Evolutionary conservation across 208 protist species (phyloP), one percentile per base, ranked within the genome.

Genomic region (Lotmaria passim): DNA sequence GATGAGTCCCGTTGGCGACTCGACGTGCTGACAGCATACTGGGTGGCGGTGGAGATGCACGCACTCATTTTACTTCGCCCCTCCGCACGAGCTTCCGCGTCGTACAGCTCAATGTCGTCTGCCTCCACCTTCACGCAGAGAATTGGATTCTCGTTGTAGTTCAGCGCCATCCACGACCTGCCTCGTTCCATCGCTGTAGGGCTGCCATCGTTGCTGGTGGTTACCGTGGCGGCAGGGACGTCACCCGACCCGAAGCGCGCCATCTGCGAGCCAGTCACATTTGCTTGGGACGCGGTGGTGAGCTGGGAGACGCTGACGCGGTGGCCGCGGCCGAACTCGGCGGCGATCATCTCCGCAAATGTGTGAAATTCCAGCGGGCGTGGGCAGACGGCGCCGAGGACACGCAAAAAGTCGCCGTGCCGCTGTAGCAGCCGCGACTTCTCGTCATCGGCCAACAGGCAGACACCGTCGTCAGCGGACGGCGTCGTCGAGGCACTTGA

Each of bases 361-460:
- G 60, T 75, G 51, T 41, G 44, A 12, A n/a, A 30, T 21, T 75
- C 51, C 30, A 75, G 48, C 23, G 58, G 60, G 1, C 69, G 59
- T 0, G 69, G 36, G 52, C 60, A 75, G 41, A 75, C 69, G 3
- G 51, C 28, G 11, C 44, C 47, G 51, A 75, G 68, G 5, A 68
- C 51, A 43, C 28, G 23, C 15, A 75, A 24, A 21, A 75, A 47
- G 1, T 34, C 48, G 15, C 56, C 17, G n/a, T 75, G 69, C 7
- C 50, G 46, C 14, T 21, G 34, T 39, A 75, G 52, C 31, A 75
- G 60, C 7, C 48, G 28, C 7, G 43, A 30, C 36, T 68, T 75
- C 17, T 69, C 58, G 12, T 60, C 48, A 0, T 57, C 21, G 0
- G 14, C 38, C 15, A 50, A 21, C 12, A 66, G n/a, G 23, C 3